phyloP scores from a whole-genome alignment of 768 basidiomycete genomes.

The Imleria badia region DNA sequence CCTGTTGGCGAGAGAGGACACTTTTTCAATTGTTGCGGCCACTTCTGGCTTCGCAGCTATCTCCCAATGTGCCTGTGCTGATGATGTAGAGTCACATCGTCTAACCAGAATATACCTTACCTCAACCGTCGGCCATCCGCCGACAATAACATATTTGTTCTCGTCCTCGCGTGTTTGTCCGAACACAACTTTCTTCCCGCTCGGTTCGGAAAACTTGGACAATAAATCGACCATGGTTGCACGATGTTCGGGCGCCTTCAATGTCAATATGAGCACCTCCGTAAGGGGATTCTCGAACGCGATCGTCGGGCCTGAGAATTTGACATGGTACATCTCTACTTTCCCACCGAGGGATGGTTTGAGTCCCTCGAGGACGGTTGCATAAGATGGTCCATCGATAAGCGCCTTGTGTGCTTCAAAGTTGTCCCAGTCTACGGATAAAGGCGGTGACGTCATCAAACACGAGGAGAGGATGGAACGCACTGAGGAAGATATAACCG shows the following conservation, averaged over 20 bases:
- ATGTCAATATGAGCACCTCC: conserved; percentile 12
- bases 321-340: conserved; percentile 21
- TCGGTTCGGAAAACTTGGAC: conserved; percentile 11
- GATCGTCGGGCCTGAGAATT: conserved; percentile 13
- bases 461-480: background rate
- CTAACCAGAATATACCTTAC: conserved; percentile 8
- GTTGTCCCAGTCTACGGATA: conserved; percentile 27
- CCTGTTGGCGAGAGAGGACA: conserved; percentile 14
- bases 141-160: conserved; percentile 19
- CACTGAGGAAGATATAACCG: conserved; percentile 20
- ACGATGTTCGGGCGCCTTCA: conserved; percentile 27
- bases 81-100: background rate
- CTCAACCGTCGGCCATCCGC: conserved; percentile 26
- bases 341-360: conserved; percentile 2
- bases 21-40: background rate
- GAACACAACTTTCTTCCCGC: conserved; percentile 13
- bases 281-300: conserved; percentile 27
- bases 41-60: conserved; percentile 5
- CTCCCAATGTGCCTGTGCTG: conserved; percentile 17
- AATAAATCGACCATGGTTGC: conserved; percentile 9
- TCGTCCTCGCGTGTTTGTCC: conserved; percentile 22
- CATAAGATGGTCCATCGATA: conserved; percentile 4
- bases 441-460: background rate
- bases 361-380: conserved; percentile 1
- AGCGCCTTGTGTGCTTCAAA: conserved; percentile 20